Evolutionary conservation across 495 filamentous ascomycete species (phyloP), one percentile per base, ranked within the genome.

Genomic region (Xylaria acuta): DNA sequence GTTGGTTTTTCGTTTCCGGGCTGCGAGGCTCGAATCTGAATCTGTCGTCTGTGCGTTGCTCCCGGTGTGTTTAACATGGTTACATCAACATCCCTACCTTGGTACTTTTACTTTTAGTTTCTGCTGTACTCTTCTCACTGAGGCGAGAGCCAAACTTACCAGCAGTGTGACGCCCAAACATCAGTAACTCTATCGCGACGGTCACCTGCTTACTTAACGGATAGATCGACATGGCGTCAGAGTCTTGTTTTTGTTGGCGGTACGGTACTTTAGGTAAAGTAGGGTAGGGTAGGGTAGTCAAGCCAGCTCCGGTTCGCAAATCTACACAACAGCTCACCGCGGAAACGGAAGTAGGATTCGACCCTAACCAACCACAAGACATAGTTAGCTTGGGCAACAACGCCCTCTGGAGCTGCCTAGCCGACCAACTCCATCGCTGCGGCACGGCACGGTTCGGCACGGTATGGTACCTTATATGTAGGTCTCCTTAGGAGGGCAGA

Each of bases 361-460:
- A 34, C 63, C 63, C 45, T 11, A 22, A 67, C 8, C 32, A 54
- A 67, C 18, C 27, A 38, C 5, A 36, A 40, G 25, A 34, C 30
- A 38, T 47, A 7, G n/a, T n/a, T n/a, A n/a, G 32, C 45, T 49
- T 47, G 45, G 32, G 45, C 64, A 53, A 27, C 38, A 40, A 53
- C 63, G n/a, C 45, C 38, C 49, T 32, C 49, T 43, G n/a, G 20
- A 30, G 0, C 51, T 68, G 12, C 1, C 20, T 20, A 41, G 40
- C 47, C 32, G 20, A 58, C 53, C 56, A 54, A 67, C 49, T 49
- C 34, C 59, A 54, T 60, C 43, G 18, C 41, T 40, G 69, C 69
- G 69, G 69, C 59, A 64, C 59, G 69, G 69, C 69, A 34, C 66
- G 66, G 66, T 25, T 20, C 69, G 69, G 60, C 47, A 56, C 62